Base-by-base conservation (phyloP, 164 flowering plant genomes). In the Stephania cephalantha region DNA sequence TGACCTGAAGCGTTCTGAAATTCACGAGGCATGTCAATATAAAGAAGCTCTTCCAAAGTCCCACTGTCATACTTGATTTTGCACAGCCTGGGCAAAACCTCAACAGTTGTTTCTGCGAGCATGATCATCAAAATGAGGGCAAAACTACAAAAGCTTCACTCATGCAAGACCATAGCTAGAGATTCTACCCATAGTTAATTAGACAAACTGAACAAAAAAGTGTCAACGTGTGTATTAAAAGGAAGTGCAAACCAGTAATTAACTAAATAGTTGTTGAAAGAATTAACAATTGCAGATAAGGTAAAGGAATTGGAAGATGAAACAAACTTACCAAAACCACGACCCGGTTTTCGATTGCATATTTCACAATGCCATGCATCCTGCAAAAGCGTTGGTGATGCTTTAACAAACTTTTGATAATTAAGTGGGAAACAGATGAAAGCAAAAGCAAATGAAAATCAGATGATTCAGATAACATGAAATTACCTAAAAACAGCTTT, bases 321-420 rank as follows among this genome's bases (percentile, higher is more conserved):
- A 30, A 35, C 11, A 61, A 61, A 20, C 93, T 52, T 87, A 96
- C 99, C 99, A 83, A 94, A 96, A 42, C 99, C 99, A 77, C 98
- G 95, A 53, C 99, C 99, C 68, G 99, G 98, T 82, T 90, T 96
- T 74, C 90, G 90, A 76, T 91, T 94, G 86, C 99, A 96, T 82
- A 96, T 96, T 81, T 92, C 98, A 86, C 99, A 96, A 76, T 96
- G 98, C 99, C 98, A 96, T 68, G 87, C 94, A 87, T 96, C 99
- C 99, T 96, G 90, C 74, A 83, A 79, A 61, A 75, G 70, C 9
- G 22, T 61, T n/a, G 25, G 25, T 0, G 22, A 61, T 61, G 9
- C 5, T 1, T 61, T 61, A 25, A 61, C 25, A 20, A n/a, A 18
- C 66, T 61, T 61, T 61, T 61, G 9, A 61, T 20, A 17, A 61